Percentiles rank a stretch among this genome's conserved stretches.
These are phyloP conservation scores for Dendrocalamus sinicus DNA, from an alignment of 176 grass and related monocot genomes.

Conservation along the genomic window DNA sequence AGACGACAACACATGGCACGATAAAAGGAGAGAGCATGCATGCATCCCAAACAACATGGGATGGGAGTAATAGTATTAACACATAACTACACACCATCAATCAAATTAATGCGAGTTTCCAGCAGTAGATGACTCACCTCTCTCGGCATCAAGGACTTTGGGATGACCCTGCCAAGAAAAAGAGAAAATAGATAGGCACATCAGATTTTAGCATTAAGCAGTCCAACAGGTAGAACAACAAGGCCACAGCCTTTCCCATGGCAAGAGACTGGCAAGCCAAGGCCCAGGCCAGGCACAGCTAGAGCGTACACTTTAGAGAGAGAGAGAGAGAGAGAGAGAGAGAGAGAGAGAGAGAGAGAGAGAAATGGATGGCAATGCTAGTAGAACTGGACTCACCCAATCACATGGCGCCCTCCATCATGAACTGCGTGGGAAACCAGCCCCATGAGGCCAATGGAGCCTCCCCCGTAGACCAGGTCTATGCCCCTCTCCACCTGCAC, in stretches of 20 bases:
- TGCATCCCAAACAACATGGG: slow-evolving; percentile 31
- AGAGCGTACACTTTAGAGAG: slow-evolving; percentile 12
- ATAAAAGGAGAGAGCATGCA: slow-evolving; percentile 26
- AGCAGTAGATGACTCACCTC: slow-evolving; percentile 64
- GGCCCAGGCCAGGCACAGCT: slow-evolving; percentile 7
- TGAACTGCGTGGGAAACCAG: slow-evolving; percentile 94
- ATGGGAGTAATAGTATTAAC: not conserved
- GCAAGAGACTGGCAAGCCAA: slow-evolving; percentile 42
- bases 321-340: slow-evolving; percentile 11
- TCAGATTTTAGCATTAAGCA: slow-evolving; percentile 56
- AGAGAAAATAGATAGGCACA: slow-evolving; percentile 45
- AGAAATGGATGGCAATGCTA: slow-evolving; percentile 12
- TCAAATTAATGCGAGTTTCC: slow-evolving; percentile 12
- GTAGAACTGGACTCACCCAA: slow-evolving; percentile 62
- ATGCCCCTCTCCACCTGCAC: slow-evolving; percentile 92
- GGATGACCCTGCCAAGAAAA: slow-evolving; percentile 72
- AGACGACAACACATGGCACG: not conserved
- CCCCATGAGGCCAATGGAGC: slow-evolving; percentile 97
- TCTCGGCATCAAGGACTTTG: slow-evolving; percentile 79
- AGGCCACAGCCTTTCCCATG: slow-evolving; percentile 33
- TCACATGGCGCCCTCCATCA: slow-evolving; percentile 96
- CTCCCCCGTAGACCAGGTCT: slow-evolving; percentile 95
- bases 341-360: slow-evolving; percentile 17
- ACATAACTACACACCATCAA: not conserved
- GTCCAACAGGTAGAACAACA: slow-evolving; percentile 44